A percentile compares a stretch with the other conserved stretches of the same genome.
phyloP scores from a whole-genome alignment of 495 filamentous ascomycete genomes.

The Venustampulla echinocandica region DNA sequence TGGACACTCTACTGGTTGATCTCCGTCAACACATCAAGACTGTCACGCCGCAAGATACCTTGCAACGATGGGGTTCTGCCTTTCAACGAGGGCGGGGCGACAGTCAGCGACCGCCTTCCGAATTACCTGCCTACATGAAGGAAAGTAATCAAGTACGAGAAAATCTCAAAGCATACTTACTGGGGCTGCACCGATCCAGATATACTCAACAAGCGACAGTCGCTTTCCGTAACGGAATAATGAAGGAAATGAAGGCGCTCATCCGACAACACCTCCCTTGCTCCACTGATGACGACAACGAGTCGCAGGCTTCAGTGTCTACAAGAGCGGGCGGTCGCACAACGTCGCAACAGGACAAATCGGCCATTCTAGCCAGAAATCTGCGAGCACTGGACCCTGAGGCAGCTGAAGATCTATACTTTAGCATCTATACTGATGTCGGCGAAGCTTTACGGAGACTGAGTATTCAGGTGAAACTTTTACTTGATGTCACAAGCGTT shows the following conservation, averaged over 20 bases:
- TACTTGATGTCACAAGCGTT: constrained; percentile 88
- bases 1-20: not conserved
- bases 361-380: constrained; percentile 77
- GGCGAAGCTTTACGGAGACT: constrained; percentile 76
- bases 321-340: constrained; percentile 60
- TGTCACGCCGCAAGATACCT: constrained; percentile 63
- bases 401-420: constrained; percentile 73
- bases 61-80: not conserved
- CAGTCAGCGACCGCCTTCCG: constrained; percentile 26
- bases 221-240: constrained; percentile 72
- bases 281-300: constrained; percentile 85
- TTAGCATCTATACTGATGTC: constrained; percentile 70
- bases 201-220: constrained; percentile 67
- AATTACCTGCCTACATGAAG: constrained; percentile 57
- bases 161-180: constrained; percentile 54
- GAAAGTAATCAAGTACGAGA: constrained; percentile 56
- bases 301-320: constrained; percentile 76
- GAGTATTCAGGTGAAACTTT: constrained; percentile 79
- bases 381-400: constrained; percentile 70
- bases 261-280: constrained; percentile 78
- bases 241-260: constrained; percentile 78
- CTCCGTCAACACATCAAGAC: constrained; percentile 46
- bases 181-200: constrained; percentile 68
- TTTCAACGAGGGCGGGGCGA: constrained; percentile 40
- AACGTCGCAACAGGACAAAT: constrained; percentile 74